Evolutionary conservation across 306 rosid genomes (phyloP), one percentile per base, ranked within the genome.

Genomic region (Senna siamea): DNA sequence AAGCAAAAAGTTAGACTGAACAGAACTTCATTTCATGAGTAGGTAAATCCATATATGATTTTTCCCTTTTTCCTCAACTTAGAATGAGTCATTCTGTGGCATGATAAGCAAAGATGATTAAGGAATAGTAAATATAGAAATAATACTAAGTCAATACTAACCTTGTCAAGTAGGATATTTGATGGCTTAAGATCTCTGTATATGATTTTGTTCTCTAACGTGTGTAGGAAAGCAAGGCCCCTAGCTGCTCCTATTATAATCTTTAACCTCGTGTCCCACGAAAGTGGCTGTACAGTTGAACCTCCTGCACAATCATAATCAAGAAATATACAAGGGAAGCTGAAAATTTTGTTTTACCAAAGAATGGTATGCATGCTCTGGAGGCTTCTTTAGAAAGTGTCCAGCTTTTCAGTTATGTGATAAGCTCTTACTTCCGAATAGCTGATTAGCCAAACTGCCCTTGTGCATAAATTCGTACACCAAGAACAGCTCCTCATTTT

Each of bases 171-270:
- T 4, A 94, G 78, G 67, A 94, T 89, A 69, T 94, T 94, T 40
- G 98, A 84, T 61, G 97, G 88, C 81, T 94, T 94, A 54, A 94
- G 74, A 78, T 94, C 98, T 83, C 98, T 81, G 56, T 87, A 88
- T 81, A 94, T 88, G 32, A 94, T 88, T 76, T 81, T 83, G 78
- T 78, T 85, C 18, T 91, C 97, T 55, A 90, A 82, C 32, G 94
- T 78, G 83, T 94, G 97, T 62, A 94, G 86, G 83, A 94, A 91
- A 9, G 85, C 86, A 30, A 93, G 84, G 69, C 96, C 98, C 80
- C 88, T 87, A 44, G 98, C 98, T 52, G 90, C 91, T 54, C 92
- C 97, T 19, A 94, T 94, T 73, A 93, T 82, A 66, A 89, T 58
- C 75, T 91, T 88, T 57, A 93, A 74, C 80, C 98, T 85, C 66